Evolutionary conservation across 768 basidiomycete genomes (phyloP), one percentile per base, ranked within the genome.

Genomic region (Obba rivulosa): DNA sequence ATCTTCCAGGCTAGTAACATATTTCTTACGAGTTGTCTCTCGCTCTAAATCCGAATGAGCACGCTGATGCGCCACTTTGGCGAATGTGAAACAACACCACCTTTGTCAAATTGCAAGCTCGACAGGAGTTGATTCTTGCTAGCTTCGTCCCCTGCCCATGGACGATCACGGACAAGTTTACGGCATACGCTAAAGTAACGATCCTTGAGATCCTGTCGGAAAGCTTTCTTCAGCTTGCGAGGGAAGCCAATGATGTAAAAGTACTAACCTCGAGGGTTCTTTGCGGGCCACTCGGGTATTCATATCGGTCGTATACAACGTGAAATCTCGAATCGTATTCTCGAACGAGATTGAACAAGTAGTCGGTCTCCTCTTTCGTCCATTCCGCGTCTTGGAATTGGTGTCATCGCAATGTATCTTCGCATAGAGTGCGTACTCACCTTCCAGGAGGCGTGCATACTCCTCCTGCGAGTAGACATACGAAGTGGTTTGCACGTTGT

Each of bases 331-430:
- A 72, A 64, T 97, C 94, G 56, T 87, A 98, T 44, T 88, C 83
- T 43, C 77, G 75, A 8, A 87, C 83, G 8, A 95, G 65, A 3
- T 69, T 69, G 66, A 98, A 95, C 1, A 99, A 77, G 61, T 97
- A 92, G 62, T 92, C 87, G 0, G 96, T 97, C 66, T 97, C 93
- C 56, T 92, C 90, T 57, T 85, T 87, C 5, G 88, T 78, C 96
- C 96, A 98, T 51, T 85, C 85, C 9, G 69, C 70, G 58, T 94
- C 95, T 85, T 46, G 28, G 5, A 31, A 7, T 13, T 5, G 5
- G 28, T 31, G 28, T 31, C 28, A 31, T 13, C 13, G 13, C 21
- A 21, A 34, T 43, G 17, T 20, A 24, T 40, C 2, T 34, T 28
- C 21, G n/a, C 3, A 31, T n/a, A 11, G 25, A 14, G 10, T 9